Conservation (phyloP, 305 asterid genomes). For the Fraxinus greggii region DNA sequence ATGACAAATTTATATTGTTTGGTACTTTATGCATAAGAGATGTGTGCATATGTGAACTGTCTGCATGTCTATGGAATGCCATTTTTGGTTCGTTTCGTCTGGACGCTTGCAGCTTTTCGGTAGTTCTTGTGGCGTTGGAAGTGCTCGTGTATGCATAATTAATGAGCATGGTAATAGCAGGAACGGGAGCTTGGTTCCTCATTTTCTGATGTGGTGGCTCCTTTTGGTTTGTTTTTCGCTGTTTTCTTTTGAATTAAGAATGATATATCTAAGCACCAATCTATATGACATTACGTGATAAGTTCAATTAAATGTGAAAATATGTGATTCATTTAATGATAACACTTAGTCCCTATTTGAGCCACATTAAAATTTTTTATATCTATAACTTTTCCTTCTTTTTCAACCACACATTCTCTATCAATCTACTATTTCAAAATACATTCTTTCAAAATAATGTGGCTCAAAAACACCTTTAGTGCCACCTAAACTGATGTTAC, state of each 20-base stretch:
- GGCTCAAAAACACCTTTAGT: no score
- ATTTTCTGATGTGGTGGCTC: neutral
- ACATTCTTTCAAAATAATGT: no score
- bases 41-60: neutral
- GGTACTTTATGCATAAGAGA: neutral
- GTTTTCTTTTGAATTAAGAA: neutral
- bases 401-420: no score
- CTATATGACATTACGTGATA: no score
- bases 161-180: neutral
- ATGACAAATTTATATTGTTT: neutral
- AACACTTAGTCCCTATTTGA: no score
- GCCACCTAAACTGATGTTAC: no score
- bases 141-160: neutral
- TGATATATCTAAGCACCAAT: no score
- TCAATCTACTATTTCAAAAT: no score
- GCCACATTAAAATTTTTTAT: no score
- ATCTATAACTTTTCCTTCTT: no score
- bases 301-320: no score
- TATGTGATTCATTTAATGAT: no score
- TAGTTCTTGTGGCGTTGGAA: neutral
- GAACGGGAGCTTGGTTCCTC: neutral
- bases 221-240: neutral
- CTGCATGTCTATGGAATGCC: neutral
- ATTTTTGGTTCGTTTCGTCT: neutral
- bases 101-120: neutral